Evolutionary conservation across 768 basidiomycete genomes (phyloP), one percentile per base, ranked within the genome.

Genomic region (Suillus tomentosus): DNA sequence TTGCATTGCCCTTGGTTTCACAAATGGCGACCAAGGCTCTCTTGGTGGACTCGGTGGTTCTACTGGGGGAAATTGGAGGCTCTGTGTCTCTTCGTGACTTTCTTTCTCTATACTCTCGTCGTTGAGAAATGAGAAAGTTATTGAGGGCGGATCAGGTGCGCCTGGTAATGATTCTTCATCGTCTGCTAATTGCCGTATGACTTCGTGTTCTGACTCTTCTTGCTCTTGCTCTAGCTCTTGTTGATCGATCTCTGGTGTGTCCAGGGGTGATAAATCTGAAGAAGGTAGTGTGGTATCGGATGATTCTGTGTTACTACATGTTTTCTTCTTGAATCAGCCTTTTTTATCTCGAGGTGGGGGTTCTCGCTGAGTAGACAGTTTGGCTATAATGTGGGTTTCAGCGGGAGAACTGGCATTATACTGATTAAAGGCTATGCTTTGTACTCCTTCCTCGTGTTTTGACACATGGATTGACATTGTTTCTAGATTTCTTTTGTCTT

Each of bases 281-380:
- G 43, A 45, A 3, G 43, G 19, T 1, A 45, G 4, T 0, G 19
- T n/a, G 43, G 3, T 45, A 7, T 45, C 43, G 0, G 43, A 45
- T 0, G 17, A 19, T 3, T 45, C 43, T 45, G 19, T 1, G 3
- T 42, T 3, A 43, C 3, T 0, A 19, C 0, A 4, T 3, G 5
- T 11, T 10, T 10, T 45, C 43, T 11, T 45, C 2, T 4, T 45
- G 17, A 45, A 45, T 1, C 3, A 10, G 0, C 43, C 43, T 3
- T 45, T n/a, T 8, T 19, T n/a, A 19, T 45, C 43, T 5, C 43
- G n/a, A 0, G 4, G 8, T 9, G 9, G 19, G 1, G 3, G 10
- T 45, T 45, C 8, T 7, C 6, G 3, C 17, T 4, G 5, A 4
- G 43, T 1, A 45, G 9, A 19, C 43, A 45, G 43, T n/a, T n/a